Percentiles rank a stretch among this genome's conserved stretches.
Conservation (phyloP, 106 monocot species). For the Acorus gramineus region DNA sequence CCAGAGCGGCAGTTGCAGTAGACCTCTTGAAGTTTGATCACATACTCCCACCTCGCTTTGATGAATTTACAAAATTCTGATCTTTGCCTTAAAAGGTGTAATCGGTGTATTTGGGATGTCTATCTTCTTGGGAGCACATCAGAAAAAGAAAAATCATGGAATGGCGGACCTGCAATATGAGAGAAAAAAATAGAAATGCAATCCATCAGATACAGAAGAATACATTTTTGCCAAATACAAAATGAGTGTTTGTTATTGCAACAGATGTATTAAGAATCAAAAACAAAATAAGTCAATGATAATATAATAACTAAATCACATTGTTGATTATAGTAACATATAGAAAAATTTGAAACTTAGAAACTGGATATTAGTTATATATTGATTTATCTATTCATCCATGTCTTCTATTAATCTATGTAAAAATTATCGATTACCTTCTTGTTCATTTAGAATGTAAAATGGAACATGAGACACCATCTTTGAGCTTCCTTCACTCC, state of each 20-base stretch:
- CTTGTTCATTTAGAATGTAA: slow-evolving; percentile 70
- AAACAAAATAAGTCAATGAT: no score
- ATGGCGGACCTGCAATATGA: slow-evolving; percentile 54
- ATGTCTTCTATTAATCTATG: not conserved
- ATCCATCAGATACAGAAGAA: not conserved
- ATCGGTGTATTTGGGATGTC: no score
- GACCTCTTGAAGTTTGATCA: no score
- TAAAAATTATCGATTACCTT: slow-evolving; percentile 33
- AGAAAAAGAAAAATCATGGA: slow-evolving; percentile 72
- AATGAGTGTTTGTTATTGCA: not conserved
- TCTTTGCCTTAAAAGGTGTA: no score
- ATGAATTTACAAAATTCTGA: no score
- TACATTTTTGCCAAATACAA: not conserved
- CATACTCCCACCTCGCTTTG: no score
- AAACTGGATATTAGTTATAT: not conserved
- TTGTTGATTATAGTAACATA: no score
- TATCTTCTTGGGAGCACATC: slow-evolving; percentile 33
- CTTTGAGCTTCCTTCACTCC: slow-evolving; percentile 64
- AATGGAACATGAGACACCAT: slow-evolving; percentile 86
- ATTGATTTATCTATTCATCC: not conserved
- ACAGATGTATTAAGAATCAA: no score
- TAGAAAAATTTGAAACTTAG: not conserved
- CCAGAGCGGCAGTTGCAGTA: no score
- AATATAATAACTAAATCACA: no score
- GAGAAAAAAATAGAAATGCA: slow-evolving; percentile 1